These are phyloP conservation scores for Brassica nigra DNA, from an alignment of 345 rosid genomes.

Conservation along the genomic window DNA sequence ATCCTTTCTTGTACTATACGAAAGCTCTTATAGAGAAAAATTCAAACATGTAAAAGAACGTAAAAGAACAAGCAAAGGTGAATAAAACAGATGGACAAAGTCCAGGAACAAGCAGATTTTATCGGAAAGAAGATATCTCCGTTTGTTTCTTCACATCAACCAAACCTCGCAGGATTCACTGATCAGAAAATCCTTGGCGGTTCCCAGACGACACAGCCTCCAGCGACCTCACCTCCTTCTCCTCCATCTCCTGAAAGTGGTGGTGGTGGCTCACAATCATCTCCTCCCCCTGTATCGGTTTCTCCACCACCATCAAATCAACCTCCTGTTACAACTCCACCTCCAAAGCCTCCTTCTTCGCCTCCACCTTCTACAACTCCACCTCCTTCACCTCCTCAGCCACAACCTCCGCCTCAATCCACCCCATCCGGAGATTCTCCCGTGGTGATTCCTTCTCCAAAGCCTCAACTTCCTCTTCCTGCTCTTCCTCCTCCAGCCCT, in stretches of 20 bases:
- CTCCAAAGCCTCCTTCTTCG: conserved; percentile 30
- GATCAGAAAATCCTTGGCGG: conserved; percentile 20
- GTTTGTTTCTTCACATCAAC: conserved; percentile 21
- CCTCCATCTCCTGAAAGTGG: conserved; percentile 25
- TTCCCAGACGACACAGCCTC: conserved; percentile 31
- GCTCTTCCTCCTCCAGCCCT: conserved; percentile 29
- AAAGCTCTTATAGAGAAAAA: neutral
- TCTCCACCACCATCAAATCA: conserved; percentile 23
- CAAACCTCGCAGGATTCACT: conserved; percentile 22
- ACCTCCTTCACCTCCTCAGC: conserved; percentile 41
- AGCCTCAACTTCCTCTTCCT: conserved; percentile 36
- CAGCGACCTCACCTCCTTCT: conserved; percentile 39
- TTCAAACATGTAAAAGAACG: conserved; percentile 25
- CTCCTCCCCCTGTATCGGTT: conserved; percentile 30
- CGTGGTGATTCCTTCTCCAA: conserved; percentile 24
- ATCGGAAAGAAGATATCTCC: conserved; percentile 36
- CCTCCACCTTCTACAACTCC: conserved; percentile 35
- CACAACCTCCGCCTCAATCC: conserved; percentile 35
- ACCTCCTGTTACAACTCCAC: conserved; percentile 20
- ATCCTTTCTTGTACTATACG: conserved; percentile 27
- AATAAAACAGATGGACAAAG: conserved; percentile 35
- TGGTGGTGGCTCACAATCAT: conserved; percentile 9
- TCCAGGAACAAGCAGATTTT: conserved; percentile 36
- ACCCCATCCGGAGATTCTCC: conserved; percentile 17
- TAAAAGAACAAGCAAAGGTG: conserved; percentile 1